A percentile compares a stretch with the other conserved stretches of the same genome.
phyloP scores from a whole-genome alignment of 2,329 filamentous ascomycete species.

The Pestalotiopsis sp. region DNA sequence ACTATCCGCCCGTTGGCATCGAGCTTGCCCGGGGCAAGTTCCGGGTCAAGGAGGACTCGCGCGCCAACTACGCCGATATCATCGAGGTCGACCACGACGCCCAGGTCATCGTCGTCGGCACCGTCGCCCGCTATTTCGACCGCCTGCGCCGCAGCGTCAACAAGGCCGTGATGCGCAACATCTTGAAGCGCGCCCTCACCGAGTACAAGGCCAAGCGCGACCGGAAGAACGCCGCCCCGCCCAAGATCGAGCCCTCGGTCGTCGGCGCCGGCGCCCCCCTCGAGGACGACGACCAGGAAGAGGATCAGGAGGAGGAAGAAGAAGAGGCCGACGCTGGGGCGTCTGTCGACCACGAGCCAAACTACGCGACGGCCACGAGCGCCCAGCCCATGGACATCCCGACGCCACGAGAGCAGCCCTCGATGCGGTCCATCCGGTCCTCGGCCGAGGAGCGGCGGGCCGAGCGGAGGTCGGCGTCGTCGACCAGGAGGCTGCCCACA shows the following conservation, averaged over 20 bases:
- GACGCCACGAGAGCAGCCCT: not conserved
- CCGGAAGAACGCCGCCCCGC: not conserved
- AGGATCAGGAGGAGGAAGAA: not conserved
- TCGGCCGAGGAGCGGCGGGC: not conserved
- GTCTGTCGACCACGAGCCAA: not conserved
- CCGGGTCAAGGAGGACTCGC: conserved; percentile 36
- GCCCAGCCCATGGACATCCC: conserved; percentile 1
- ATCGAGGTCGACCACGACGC: conserved; percentile 37
- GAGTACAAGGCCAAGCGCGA: conserved; percentile 24
- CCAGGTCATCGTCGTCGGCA: conserved; percentile 36
- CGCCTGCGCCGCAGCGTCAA: conserved; percentile 37
- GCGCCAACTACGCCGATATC: conserved; percentile 38
- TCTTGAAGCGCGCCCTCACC: conserved; percentile 33
- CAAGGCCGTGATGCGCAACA: conserved; percentile 38
- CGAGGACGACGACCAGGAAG: not conserved
- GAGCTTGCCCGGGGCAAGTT: conserved; percentile 33
- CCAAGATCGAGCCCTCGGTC: conserved; percentile 8
- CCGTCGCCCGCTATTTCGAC: conserved; percentile 38
- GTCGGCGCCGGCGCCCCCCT: not conserved
- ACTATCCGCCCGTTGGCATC: conserved; percentile 35
- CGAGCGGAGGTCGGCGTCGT: not conserved
- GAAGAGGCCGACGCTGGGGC: not conserved
- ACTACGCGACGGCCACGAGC: not conserved
- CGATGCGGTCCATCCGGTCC: not conserved
- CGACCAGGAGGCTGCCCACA: not conserved